Conservation (phyloP, 192 early-diverging fungal genomes). For the Umbelopsis vinacea region DNA sequence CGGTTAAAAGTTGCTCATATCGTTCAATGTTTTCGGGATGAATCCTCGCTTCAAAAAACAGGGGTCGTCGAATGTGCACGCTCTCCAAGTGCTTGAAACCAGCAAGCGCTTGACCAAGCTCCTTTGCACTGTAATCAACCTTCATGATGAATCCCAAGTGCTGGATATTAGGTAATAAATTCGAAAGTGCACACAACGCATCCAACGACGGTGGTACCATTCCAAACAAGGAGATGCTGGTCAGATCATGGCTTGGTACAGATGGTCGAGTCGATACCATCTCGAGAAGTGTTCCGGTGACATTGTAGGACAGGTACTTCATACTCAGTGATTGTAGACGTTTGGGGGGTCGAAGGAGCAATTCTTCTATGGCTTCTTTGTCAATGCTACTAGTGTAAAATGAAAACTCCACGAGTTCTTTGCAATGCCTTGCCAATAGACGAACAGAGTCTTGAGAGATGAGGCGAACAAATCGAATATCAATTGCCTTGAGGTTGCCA, state of each 20-base stretch:
- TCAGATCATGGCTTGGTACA: neutral
- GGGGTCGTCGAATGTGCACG: neutral
- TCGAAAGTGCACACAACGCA: conserved; percentile 3
- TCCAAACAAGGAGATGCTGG: conserved; percentile 5
- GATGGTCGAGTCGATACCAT: neutral
- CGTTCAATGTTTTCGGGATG: neutral
- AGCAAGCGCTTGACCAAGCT: conserved; percentile 6
- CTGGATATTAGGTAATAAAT: neutral
- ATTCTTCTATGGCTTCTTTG: conserved; percentile 8
- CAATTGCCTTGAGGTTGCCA: neutral
- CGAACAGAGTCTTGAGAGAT: neutral
- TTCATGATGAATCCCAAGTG: conserved; percentile 16
- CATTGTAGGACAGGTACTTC: conserved; percentile 19
- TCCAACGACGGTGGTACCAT: conserved; percentile 14
- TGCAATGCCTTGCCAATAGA: neutral
- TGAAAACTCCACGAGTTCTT: neutral
- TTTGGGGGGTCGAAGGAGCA: neutral
- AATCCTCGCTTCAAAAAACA: neutral
- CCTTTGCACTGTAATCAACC: neutral
- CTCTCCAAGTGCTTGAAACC: conserved; percentile 6
- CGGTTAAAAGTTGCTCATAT: neutral
- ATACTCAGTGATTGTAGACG: neutral
- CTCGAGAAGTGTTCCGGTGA: conserved; percentile 3
- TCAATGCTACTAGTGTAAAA: conserved; percentile 12
- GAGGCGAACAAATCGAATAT: conserved; percentile 16